Conservation (phyloP, 352 stramenopile genomes). For the Globisporangium paddicum region DNA sequence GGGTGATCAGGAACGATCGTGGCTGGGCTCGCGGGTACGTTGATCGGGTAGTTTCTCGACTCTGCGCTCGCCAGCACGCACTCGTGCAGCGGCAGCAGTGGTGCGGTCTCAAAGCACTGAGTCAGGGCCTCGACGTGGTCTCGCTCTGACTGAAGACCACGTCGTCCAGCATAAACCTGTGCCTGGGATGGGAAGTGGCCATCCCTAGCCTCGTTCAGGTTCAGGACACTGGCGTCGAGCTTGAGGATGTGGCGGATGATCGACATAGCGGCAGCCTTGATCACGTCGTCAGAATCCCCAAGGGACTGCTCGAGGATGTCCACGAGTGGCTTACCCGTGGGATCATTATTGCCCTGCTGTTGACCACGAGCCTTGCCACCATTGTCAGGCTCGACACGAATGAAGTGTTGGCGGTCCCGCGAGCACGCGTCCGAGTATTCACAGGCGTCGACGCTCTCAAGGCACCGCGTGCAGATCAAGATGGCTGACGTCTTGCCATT, state of each 20-base stretch:
- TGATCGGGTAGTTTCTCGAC: neutral
- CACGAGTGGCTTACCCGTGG: neutral
- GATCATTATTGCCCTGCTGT: neutral
- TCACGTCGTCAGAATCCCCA: neutral
- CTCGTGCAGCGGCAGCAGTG: constrained; percentile 3
- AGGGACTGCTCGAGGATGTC: neutral
- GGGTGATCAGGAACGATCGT: neutral
- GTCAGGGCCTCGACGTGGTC: neutral
- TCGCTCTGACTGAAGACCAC: neutral
- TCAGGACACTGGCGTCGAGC: neutral
- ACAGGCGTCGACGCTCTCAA: too few species aligned
- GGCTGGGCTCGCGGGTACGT: neutral
- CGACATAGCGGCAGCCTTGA: neutral
- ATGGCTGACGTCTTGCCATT: too few species aligned
- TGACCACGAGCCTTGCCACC: neutral
- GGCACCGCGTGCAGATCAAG: too few species aligned
- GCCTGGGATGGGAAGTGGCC: neutral
- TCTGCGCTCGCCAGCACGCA: constrained; percentile 14
- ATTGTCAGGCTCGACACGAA: too few species aligned
- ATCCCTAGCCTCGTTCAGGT: neutral
- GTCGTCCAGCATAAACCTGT: too few species aligned
- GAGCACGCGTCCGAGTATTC: too few species aligned
- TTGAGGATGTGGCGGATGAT: neutral
- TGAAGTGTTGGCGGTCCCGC: neutral
- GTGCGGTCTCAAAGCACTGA: neutral